phyloP scores from a whole-genome alignment of 2,329 filamentous ascomycete species.

The Colletotrichum orbiculare region DNA sequence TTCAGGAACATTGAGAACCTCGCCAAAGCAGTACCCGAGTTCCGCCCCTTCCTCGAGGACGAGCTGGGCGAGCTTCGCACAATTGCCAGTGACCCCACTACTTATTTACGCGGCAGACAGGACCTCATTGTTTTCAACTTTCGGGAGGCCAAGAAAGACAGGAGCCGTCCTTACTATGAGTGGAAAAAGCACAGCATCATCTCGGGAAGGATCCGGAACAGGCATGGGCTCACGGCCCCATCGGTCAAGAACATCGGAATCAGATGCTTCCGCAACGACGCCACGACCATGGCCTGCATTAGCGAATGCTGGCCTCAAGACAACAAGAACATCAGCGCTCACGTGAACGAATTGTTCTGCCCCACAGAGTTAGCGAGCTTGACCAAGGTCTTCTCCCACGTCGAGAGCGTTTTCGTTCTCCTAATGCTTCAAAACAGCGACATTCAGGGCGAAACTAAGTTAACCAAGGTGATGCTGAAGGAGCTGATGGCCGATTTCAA shows the following conservation, averaged over 20 bases:
- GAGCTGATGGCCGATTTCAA: too few relatives aligned
- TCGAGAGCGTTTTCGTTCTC: conserved; percentile 9
- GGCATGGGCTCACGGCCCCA: not conserved
- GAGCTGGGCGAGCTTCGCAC: conserved; percentile 34
- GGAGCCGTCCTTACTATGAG: too few relatives aligned
- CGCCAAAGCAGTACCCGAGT: not conserved
- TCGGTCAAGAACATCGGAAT: not conserved
- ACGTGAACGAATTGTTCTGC: not conserved
- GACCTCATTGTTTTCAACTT: conserved; percentile 9
- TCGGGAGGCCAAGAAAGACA: not conserved
- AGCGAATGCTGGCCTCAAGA: not conserved
- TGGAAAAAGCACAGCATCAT: not conserved
- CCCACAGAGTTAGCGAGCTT: not conserved
- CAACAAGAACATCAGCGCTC: not conserved
- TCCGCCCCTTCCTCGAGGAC: not conserved
- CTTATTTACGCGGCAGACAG: not conserved
- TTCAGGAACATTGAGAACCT: not conserved
- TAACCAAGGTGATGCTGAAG: too few relatives aligned
- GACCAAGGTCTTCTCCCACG: conserved; percentile 4
- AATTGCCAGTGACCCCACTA: not conserved
- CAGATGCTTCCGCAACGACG: not conserved
- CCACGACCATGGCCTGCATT: not conserved
- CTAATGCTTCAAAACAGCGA: not conserved
- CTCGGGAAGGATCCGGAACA: too few relatives aligned
- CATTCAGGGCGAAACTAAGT: not conserved